Percentiles rank a stretch among this genome's conserved stretches.
These are phyloP conservation scores for Cinnamomum chago DNA, from an alignment of 164 flowering plant genomes.

Conservation along the genomic window DNA sequence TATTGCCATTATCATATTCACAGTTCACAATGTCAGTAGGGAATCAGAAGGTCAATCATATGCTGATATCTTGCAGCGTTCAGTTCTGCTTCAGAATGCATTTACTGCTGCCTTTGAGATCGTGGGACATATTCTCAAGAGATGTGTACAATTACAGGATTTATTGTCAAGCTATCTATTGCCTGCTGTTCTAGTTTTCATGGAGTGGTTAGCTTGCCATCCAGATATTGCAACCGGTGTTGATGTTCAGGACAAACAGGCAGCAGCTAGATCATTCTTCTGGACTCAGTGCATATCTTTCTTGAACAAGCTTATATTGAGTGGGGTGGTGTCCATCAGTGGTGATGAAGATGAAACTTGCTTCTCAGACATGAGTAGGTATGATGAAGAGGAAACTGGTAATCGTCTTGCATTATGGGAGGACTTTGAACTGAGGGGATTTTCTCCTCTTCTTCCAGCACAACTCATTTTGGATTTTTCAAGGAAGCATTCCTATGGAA, in stretches of 20 bases:
- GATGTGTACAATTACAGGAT: constrained; percentile 59
- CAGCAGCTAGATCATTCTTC: constrained; percentile 52
- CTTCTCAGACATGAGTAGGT: constrained; percentile 63
- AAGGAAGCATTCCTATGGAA: constrained; percentile 54
- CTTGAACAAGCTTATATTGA: constrained; percentile 59
- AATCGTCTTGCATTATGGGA: constrained; percentile 81
- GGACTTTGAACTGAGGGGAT: constrained; percentile 93
- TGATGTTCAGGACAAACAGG: constrained; percentile 70
- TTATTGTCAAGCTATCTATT: constrained; percentile 65
- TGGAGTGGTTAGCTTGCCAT: constrained; percentile 90
- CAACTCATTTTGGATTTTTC: constrained; percentile 84
- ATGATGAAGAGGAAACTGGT: constrained; percentile 78
- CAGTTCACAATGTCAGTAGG: constrained; percentile 64
- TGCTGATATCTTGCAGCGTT: constrained; percentile 89
- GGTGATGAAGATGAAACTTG: constrained; percentile 71
- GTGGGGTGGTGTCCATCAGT: constrained; percentile 33
- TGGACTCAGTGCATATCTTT: constrained; percentile 73
- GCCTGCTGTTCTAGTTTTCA: constrained; percentile 78
- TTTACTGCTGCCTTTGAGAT: constrained; percentile 75
- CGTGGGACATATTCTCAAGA: constrained; percentile 59
- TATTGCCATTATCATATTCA: constrained; percentile 67
- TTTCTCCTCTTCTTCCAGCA: constrained; percentile 83
- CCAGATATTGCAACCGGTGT: constrained; percentile 60
- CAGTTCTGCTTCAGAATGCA: constrained; percentile 78
- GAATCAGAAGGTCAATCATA: constrained; percentile 81